phyloP scores from a whole-genome alignment of 140 eudicot species.

The Ambrosia hybrid region DNA sequence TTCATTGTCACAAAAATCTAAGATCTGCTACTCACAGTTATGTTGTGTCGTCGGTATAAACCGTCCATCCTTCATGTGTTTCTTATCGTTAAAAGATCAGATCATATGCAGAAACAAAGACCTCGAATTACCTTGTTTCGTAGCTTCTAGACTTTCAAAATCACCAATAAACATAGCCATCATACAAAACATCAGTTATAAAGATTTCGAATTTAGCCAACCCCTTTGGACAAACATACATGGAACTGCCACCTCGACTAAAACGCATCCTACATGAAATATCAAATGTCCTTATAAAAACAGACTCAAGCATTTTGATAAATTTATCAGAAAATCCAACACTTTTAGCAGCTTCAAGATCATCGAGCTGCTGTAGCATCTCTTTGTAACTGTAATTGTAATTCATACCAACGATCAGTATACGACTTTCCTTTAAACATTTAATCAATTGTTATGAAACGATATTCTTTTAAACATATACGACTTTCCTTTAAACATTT shows the following conservation, averaged over 20 bases:
- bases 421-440: too few species aligned
- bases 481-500: too few species aligned
- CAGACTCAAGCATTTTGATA: neutral
- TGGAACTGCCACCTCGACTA: neutral
- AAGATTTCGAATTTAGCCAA: neutral
- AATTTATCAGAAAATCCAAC: too few species aligned
- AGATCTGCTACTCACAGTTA: neutral
- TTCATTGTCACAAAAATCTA: too few species aligned
- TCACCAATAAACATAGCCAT: conserved; percentile 1
- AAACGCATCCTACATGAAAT: neutral
- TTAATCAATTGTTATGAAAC: too few species aligned
- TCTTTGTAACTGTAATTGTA: conserved; percentile 7
- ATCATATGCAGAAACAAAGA: neutral
- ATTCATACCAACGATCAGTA: too few species aligned
- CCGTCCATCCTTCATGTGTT: too few species aligned
- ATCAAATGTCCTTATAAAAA: neutral
- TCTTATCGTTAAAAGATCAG: neutral
- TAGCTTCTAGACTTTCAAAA: neutral
- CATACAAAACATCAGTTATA: neutral
- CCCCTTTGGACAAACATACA: too few species aligned
- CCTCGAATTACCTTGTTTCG: neutral
- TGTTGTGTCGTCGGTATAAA: too few species aligned
- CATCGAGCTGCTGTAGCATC: conserved; percentile 19
- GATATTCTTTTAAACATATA: too few species aligned
- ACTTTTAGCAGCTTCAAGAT: too few species aligned